phyloP scores from a whole-genome alignment of 2,329 filamentous ascomycete genomes.

The Fusarium robinianum region DNA sequence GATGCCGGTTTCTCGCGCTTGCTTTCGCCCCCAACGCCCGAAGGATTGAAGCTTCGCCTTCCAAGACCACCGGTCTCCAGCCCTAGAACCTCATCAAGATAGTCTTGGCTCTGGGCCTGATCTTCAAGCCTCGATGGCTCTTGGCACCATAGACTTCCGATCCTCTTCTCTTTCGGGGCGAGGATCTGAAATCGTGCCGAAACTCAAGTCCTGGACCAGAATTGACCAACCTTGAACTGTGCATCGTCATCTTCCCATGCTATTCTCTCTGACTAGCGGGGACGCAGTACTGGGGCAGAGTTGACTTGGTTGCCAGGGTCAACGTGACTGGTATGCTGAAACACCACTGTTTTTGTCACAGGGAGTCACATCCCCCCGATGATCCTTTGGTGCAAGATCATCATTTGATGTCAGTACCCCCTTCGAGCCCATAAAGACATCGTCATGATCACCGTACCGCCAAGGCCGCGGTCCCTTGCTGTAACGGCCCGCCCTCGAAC shows the following conservation, averaged over 20 bases:
- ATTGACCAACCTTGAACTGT: slow-evolving; percentile 13
- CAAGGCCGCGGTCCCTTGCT: not conserved
- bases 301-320: too few relatives aligned
- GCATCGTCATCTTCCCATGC: slow-evolving; percentile 6
- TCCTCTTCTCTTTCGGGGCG: not conserved
- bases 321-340: too few relatives aligned
- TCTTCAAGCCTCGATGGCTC: not conserved
- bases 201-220: slow-evolving; percentile 11
- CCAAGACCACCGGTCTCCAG: slow-evolving; percentile 10
- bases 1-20: too few relatives aligned
- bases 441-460: not conserved
- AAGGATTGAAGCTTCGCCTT: slow-evolving; percentile 9
- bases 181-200: slow-evolving; percentile 24
- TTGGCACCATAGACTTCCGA: too few relatives aligned
- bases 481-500: slow-evolving; percentile 11
- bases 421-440: not conserved
- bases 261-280: too few relatives aligned
- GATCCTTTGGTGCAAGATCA: slow-evolving; percentile 1
- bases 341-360: slow-evolving; percentile 7
- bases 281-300: too few relatives aligned
- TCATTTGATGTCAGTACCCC: not conserved
- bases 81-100: slow-evolving; percentile 3
- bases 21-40: slow-evolving; percentile 3
- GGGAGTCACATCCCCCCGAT: slow-evolving; percentile 5
- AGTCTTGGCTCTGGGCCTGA: not conserved